Evolutionary conservation across 2,329 filamentous ascomycete species (phyloP), one percentile per base, ranked within the genome.

Genomic region (Dothistroma septosporum): DNA sequence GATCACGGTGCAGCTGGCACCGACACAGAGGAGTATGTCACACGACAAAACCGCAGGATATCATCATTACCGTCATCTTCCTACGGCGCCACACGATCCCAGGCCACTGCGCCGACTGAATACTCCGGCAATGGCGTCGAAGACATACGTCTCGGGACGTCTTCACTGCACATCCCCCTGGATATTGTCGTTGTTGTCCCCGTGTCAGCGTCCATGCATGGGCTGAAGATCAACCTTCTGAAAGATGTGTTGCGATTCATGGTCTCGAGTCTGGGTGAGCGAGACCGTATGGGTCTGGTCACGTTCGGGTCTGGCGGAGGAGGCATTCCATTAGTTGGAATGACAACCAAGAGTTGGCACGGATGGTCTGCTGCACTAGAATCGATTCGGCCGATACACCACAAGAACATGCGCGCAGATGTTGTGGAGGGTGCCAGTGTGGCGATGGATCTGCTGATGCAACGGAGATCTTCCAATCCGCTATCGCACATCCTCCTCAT

Each of bases 391-490:
- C 93, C 94, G 0, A 91, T 97, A 10, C 93, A 92, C 37, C 93
- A 97, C 76, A 99, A 97, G 83, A 97, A 91, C 74, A 86, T 96
- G 71, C 89, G 94, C 12, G 93, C 93, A 1, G 94, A 99, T 77
- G 92, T 97, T 14, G 93, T 99, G 2, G 94, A 99, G 74, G 94
- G 94, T 31, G 94, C 93, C 35, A 99, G 97, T 70, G 91, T 97
- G 55, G 94, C 94, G 53, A 97, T 99, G 94, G 94, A 99, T 74
- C 79, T 99, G 58, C 83, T 99, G 60, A 99, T 99, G 94, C 92
- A 97, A 77, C 87, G 94, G 69, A 96, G 96, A 78, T 91, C 92
- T 68, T 93, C 89, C 76, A 99, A 97, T 73, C 92, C 94, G 0
- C 88, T 99, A 57, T 93, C 94, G 0, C 93, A 91, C 11, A 97